Percentiles rank a stretch among this genome's conserved stretches.
Conservation (phyloP, 495 filamentous ascomycete species). For the Ramalina peruviana region DNA sequence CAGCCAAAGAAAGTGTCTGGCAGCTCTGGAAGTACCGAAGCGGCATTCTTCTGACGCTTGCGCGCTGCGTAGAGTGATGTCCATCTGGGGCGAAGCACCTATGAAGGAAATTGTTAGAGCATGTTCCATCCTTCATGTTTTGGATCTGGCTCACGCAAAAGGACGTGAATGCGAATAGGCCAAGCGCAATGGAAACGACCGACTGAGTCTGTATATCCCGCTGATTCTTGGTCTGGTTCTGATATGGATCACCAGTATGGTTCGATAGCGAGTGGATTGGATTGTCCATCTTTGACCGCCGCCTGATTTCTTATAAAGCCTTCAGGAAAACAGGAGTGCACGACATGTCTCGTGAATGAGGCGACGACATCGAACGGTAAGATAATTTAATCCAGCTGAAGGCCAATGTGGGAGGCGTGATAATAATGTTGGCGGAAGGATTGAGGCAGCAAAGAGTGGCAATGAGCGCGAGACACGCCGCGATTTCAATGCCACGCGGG, state of each 20-base stretch:
- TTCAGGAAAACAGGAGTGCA: too few relatives aligned
- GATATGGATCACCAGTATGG: conserved; percentile 1
- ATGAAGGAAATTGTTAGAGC: conserved; percentile 1
- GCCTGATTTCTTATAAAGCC: too few relatives aligned
- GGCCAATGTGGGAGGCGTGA: too few relatives aligned
- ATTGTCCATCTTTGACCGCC: neutral
- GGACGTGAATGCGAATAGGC: conserved; percentile 43
- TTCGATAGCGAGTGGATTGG: neutral
- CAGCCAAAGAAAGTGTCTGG: conserved; percentile 85
- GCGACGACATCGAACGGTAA: too few relatives aligned
- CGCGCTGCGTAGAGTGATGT: conserved; percentile 82
- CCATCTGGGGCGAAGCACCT: conserved; percentile 84
- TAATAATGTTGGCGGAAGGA: too few relatives aligned
- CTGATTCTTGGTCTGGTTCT: conserved; percentile 25
- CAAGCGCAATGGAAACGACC: conserved; percentile 41
- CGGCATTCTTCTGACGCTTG: conserved; percentile 51
- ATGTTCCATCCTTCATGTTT: neutral
- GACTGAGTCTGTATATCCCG: conserved; percentile 46
- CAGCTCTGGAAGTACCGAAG: conserved; percentile 66
- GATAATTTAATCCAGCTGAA: too few relatives aligned
- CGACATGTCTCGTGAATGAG: too few relatives aligned
- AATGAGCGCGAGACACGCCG: too few relatives aligned
- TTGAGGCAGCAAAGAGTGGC: too few relatives aligned
- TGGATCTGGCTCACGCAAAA: conserved; percentile 40
- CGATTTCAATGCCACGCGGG: too few relatives aligned